Base-by-base conservation (phyloP, 257 asterid genomes). In the Nicotiana obtusifolia region DNA sequence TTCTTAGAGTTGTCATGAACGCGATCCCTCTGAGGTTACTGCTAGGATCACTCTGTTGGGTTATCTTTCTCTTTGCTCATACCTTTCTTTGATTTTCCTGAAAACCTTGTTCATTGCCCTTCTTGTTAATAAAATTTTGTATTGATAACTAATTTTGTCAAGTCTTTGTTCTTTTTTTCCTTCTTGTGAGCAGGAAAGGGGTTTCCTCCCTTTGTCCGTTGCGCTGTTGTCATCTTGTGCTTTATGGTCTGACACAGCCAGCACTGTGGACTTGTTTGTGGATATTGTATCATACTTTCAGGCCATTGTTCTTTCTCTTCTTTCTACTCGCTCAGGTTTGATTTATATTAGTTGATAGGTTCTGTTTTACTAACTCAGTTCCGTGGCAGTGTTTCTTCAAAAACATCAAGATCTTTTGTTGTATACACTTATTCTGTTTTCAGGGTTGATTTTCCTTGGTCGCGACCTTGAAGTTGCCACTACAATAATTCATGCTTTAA, bases 171-270 rank as follows among this genome's bases (percentile, higher is more conserved):
- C 31, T 66, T 24, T 8, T 20, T 41, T 28, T 71, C 84, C 86
- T 47, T 83, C 83, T 80, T 41, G 81, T 85, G 44, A 85, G 68
- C 97, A 96, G 99, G 99, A 94, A 85, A 93, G 95, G 85, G 99
- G 97, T 64, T 96, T 96, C 91, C 95, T 96, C 86, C 95, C 98
- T 76, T 89, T 96, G 88, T 90, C 99, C 83, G 97, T 95, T 81
- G 98, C 98, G 33, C 87, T 96, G 88, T 90, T 96, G 81, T 96
- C 99, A 28, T 93, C 93, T 86, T 86, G 93, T 85, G 76, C 86
- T 83, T 86, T 94, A 84, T 93, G 92, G 79, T 81, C 93, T 87
- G 95, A 87, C 82, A 83, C 88, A 44, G 93, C 97, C 86, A 87
- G 78, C 82, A 83, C 87, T 33, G 31, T 88, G 81, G 97, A 93